Base-by-base conservation (phyloP, 495 filamentous ascomycete genomes). In the Rostrohypoxylon terebratum region DNA sequence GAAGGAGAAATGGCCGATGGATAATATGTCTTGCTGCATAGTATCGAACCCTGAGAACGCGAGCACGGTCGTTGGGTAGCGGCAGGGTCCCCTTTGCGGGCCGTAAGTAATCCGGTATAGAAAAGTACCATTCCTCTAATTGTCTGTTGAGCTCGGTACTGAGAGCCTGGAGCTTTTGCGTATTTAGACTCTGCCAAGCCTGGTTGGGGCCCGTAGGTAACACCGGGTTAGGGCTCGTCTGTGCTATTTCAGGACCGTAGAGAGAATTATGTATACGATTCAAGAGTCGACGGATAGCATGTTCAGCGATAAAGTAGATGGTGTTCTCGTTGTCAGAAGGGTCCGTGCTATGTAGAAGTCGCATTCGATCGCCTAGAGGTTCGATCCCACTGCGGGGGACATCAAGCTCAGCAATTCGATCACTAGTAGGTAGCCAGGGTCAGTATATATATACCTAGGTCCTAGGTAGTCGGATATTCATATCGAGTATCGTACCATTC, bases 251-350 rank as follows among this genome's bases (percentile, higher is more conserved):
- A 28, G 75, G 69, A 7, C 67, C 72, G 53, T 81, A 81, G 9
- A 81, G 75, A 9, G 78, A 78, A 66, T 75, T 79, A 55, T 80
- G 79, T 69, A 80, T 81, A 54, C 79, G 78, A 45, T 81, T 81
- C 36, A 81, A 62, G 14, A 80, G 72, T 40, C 78, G 69, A 16
- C 79, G 77, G 18, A 81, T 80, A 8, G 79, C 78, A 25, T 77
- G 79, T 58, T 81, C 79, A 61, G 78, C 79, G 25, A 81, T 75
- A 53, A 76, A 77, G 42, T 76, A 80, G 47, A 78, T 77, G 21
- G 74, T 75, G 38, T 80, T 76, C 50, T 75, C 76, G 55, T 77
- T 69, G 9, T 79, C 79, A 38, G 72, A 53, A 18, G 70, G 77
- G 36, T 81, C 77, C 7, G 77, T 68, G 28, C 75, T 79, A 28